These are phyloP conservation scores for Acanthamoeba culbertsoni DNA, from an alignment of 208 protist species.

Conservation along the genomic window DNA sequence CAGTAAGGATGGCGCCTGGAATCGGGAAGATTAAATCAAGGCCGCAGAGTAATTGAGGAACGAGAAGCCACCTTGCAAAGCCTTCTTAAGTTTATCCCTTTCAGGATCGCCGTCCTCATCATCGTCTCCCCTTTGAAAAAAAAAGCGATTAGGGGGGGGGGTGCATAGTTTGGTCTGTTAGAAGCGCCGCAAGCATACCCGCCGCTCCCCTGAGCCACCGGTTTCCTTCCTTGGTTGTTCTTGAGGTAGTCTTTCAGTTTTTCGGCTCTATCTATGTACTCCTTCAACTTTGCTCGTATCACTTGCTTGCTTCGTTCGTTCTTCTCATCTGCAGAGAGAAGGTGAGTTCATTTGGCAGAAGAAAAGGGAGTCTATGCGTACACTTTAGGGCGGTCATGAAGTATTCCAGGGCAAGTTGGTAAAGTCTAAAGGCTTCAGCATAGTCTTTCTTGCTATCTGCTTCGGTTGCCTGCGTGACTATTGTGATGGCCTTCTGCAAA, in stretches of 20 bases:
- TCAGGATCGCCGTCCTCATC: constrained; percentile 88
- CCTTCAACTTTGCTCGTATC: constrained; percentile 82
- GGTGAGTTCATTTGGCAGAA: neutral
- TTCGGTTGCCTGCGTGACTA: constrained; percentile 91
- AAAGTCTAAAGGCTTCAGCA: constrained; percentile 91
- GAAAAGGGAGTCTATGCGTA: neutral
- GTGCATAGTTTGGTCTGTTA: neutral
- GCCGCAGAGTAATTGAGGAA: neutral
- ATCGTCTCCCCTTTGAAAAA: constrained; percentile 66
- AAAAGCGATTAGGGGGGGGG: neutral
- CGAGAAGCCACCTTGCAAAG: constrained; percentile 72
- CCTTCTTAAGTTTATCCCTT: constrained; percentile 88
- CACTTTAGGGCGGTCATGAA: constrained; percentile 95
- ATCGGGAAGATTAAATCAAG: neutral
- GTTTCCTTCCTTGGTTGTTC: constrained; percentile 84
- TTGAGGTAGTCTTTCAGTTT: constrained; percentile 94
- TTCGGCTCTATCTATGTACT: constrained; percentile 94
- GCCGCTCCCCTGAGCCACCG: constrained; percentile 39
- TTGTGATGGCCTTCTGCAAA: constrained; percentile 90
- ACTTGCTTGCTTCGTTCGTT: constrained; percentile 90
- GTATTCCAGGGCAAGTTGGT: constrained; percentile 93
- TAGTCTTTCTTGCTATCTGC: constrained; percentile 92
- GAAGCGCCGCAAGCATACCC: neutral
- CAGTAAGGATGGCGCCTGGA: constrained; percentile 85
- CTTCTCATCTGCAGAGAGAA: constrained; percentile 88